A percentile compares a stretch with the other conserved stretches of the same genome.
These are phyloP conservation scores for Agaricales sp. DNA, from an alignment of 1,284 basidiomycete genomes.

Conservation along the genomic window DNA sequence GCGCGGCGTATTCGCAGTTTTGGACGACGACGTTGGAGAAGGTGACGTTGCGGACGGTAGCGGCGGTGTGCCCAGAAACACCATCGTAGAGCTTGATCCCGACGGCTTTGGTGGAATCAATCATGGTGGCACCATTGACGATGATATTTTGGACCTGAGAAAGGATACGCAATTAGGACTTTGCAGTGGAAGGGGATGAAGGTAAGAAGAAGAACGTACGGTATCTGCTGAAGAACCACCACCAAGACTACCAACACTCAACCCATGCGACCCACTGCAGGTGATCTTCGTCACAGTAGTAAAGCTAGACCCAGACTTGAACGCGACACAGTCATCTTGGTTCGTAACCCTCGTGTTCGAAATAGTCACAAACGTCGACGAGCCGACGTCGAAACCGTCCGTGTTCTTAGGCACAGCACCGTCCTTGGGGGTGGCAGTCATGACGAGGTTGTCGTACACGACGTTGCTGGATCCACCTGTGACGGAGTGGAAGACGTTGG, in stretches of 20 bases:
- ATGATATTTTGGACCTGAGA: conserved; percentile 17
- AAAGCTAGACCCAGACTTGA: conserved; percentile 20
- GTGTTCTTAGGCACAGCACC: conserved; percentile 20
- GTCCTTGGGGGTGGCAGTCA: conserved; percentile 17
- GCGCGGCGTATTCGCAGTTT: conserved; percentile 21
- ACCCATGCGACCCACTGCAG: conserved; percentile 20
- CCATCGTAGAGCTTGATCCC: conserved; percentile 23
- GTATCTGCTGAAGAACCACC: too few relatives aligned
- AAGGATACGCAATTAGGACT: not conserved
- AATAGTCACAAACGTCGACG: conserved; percentile 18
- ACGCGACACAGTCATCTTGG: conserved; percentile 22
- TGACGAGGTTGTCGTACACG: conserved; percentile 14
- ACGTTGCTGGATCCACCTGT: conserved; percentile 18
- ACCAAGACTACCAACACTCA: conserved; percentile 20
- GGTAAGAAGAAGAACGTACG: too few relatives aligned
- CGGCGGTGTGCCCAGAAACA: conserved; percentile 17
- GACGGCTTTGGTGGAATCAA: conserved; percentile 20
- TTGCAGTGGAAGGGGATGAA: too few relatives aligned
- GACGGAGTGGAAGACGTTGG: conserved; percentile 22
- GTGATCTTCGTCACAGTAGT: conserved; percentile 18
- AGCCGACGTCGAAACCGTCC: conserved; percentile 20
- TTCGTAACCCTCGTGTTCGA: conserved; percentile 17
- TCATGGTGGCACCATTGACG: conserved; percentile 19
- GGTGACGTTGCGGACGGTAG: conserved; percentile 21
- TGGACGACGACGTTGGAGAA: conserved; percentile 19